These are phyloP conservation scores for Trypanosoma caninum DNA, from an alignment of 208 protist genomes.

Conservation along the genomic window DNA sequence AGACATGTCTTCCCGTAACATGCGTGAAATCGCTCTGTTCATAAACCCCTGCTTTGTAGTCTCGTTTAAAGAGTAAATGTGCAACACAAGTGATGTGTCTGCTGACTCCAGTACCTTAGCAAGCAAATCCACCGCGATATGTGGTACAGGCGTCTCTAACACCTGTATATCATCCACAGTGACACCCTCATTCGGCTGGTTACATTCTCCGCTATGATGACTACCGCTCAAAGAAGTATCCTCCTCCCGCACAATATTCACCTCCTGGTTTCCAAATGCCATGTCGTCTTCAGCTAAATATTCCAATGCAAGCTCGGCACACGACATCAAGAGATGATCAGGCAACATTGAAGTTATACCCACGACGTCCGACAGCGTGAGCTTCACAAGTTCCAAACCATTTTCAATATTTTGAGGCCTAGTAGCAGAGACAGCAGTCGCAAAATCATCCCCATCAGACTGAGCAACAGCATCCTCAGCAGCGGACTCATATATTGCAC, in stretches of 20 bases:
- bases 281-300: conserved; percentile 21
- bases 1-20: conserved; percentile 20
- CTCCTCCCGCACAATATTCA: background rate
- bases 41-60: conserved; percentile 19
- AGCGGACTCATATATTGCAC: background rate
- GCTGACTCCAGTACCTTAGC: conserved; percentile 10
- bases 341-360: conserved; percentile 11
- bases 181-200: background rate
- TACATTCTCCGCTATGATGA: background rate
- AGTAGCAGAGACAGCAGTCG: background rate
- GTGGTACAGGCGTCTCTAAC: conserved; percentile 22
- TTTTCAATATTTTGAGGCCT: background rate
- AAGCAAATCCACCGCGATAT: conserved; percentile 17
- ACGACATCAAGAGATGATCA: conserved; percentile 3
- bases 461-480: background rate
- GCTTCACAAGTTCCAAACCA: conserved; percentile 5
- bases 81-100: conserved; percentile 12
- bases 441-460: background rate
- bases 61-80: conserved; percentile 20
- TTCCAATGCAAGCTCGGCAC: conserved; percentile 16
- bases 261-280: background rate
- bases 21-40: conserved; percentile 13
- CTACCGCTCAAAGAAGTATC: background rate
- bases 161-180: background rate
- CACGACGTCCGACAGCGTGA: conserved; percentile 11